Conservation (phyloP, 2,329 filamentous ascomycete genomes). For the Cercospora sp. region DNA sequence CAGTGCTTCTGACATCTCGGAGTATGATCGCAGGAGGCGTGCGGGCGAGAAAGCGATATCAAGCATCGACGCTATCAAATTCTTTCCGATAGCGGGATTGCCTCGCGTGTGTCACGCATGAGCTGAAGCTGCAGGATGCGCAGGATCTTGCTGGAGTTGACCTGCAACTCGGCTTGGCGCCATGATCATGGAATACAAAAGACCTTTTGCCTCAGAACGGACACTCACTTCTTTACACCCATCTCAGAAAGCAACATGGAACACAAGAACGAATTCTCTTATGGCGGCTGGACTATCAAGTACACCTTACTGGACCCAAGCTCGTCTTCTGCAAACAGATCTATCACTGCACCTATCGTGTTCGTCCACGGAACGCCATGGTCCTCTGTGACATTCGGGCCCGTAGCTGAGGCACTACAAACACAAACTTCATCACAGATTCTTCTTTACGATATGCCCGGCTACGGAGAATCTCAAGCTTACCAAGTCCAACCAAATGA, state of each 20-base stretch:
- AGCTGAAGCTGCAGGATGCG: background rate
- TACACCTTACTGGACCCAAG: constrained; percentile 26
- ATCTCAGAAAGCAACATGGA: constrained; percentile 4
- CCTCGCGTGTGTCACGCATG: background rate
- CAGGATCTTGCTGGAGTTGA: background rate
- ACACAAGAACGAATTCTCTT: constrained; percentile 17
- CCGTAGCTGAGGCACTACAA: constrained; percentile 41
- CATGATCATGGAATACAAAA: too few species aligned
- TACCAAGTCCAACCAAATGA: constrained; percentile 24
- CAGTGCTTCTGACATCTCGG: background rate
- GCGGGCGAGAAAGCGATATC: background rate
- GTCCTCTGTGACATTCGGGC: constrained; percentile 46
- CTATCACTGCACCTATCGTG: constrained; percentile 38
- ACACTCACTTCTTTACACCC: background rate
- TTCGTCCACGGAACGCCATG: constrained; percentile 53
- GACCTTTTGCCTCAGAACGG: background rate
- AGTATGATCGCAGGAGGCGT: too few species aligned
- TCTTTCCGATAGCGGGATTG: background rate
- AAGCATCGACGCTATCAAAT: background rate
- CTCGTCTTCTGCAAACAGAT: constrained; percentile 38
- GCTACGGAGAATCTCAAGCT: constrained; percentile 45
- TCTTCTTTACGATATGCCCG: constrained; percentile 50
- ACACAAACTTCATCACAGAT: constrained; percentile 38
- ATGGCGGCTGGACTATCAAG: constrained; percentile 24
- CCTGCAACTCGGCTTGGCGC: constrained; percentile 11